Evolutionary conservation across 345 rosid species (phyloP), one percentile per base, ranked within the genome.

Genomic region (Lepidium sativum): DNA sequence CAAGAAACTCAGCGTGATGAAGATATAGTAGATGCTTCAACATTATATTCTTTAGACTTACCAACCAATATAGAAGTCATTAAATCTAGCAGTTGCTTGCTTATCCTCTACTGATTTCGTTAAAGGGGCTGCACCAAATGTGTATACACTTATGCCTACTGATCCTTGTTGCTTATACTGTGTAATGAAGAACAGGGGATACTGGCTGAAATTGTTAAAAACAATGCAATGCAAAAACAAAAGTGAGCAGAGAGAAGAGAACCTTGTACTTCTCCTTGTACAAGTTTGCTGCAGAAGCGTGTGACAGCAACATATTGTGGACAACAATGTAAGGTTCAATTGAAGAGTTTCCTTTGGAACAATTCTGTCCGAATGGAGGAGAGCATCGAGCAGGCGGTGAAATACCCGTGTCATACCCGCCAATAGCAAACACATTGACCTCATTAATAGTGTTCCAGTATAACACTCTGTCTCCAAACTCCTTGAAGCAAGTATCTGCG

Each of bases 61-160:
- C 98, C 98, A 92, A 61, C 98, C 98, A 56, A 92, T 81, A 73
- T 81, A 91, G 77, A 92, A 92, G 66, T 92, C 98, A 80, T 81
- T 85, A 2, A 89, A 80, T 76, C 91, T 82, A 69, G 80, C 81
- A 51, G 92, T 59, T 25, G 98, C 96, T 67, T 83, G 80, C 16
- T 65, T 82, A 64, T 85, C 85, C 59, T 69, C 73, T 15, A 75
- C 74, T 12, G 80, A 65, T 78, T 85, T 79, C 10, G 75, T 56
- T 42, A 64, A 74, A 0, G 96, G 86, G 62, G 68, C 79, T 54
- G 33, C 83, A 91, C 98, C 89, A 13, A 85, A 80, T 13, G 87
- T 86, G 71, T 88, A 83, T 17, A 85, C 60, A 1, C 92, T 57
- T 60, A 86, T 23, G 18, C 98, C 98, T 37, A 88, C 13, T 7